Evolutionary conservation across 2,329 filamentous ascomycete species (phyloP).

Genomic region (Lasiodiplodia sp.): DNA sequence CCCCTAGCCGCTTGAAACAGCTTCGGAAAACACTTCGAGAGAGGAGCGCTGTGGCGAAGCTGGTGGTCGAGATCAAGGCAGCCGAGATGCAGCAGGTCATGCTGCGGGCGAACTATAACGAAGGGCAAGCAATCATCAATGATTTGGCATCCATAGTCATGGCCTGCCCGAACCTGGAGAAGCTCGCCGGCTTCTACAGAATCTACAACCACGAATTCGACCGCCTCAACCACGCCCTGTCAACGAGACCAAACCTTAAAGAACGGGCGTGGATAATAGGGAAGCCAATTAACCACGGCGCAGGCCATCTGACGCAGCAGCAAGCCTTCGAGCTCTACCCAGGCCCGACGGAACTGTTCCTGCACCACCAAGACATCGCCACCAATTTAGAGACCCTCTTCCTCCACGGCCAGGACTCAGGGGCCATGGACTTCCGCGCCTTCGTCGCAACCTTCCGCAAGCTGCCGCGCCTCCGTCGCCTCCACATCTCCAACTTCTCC

Average conservation of each 20-base stretch:
- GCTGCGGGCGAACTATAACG: conserved; percentile 45
- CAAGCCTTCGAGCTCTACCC: conserved; percentile 51
- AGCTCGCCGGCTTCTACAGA: conserved; percentile 60
- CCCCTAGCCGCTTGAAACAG: conserved; percentile 59
- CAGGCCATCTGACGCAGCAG: conserved; percentile 31
- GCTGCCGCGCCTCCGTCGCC: conserved; percentile 60
- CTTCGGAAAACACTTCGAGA: conserved; percentile 63
- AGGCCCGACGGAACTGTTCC: conserved; percentile 57
- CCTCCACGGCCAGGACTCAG: conserved; percentile 50
- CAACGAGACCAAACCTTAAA: conserved; percentile 60
- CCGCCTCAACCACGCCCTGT: conserved; percentile 62
- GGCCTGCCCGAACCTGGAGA: conserved; percentile 65
- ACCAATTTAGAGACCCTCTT: conserved; percentile 60
- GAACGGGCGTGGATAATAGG: conserved; percentile 64
- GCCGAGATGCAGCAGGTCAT: conserved; percentile 55
- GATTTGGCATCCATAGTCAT: conserved; percentile 64
- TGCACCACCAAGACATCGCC: conserved; percentile 62
- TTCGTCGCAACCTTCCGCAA: conserved; percentile 62
- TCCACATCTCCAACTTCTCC: conserved; percentile 63
- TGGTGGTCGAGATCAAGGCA: conserved; percentile 62
- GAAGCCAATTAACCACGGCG: conserved; percentile 13
- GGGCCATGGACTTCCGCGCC: conserved; percentile 60
- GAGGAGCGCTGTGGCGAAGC: conserved; percentile 57
- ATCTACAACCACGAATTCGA: conserved; percentile 62
- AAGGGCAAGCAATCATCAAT: conserved; percentile 59